Evolutionary conservation across 2,329 filamentous ascomycete species (phyloP).

Genomic region (Colletotrichum echinochloae): DNA sequence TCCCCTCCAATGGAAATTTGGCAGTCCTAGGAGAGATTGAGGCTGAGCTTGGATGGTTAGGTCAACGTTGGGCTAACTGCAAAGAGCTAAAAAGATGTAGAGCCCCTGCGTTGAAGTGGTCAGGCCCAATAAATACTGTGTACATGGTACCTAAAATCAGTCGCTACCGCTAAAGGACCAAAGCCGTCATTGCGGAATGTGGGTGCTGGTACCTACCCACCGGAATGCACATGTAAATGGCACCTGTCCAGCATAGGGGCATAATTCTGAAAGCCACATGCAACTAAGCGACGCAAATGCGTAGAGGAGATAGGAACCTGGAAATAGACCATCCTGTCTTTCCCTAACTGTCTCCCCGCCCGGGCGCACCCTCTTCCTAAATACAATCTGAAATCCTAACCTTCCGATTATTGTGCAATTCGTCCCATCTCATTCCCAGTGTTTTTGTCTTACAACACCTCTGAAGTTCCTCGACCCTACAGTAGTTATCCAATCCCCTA

Average conservation of each 20-base stretch:
- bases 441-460: constrained; percentile 8
- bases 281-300: not conserved
- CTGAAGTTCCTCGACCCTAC: not conserved
- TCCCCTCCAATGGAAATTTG: not conserved
- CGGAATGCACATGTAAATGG: not conserved
- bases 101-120: constrained; percentile 29
- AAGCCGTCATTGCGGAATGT: constrained; percentile 7
- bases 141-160: constrained; percentile 4
- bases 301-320: constrained; percentile 2
- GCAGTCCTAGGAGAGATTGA: not conserved
- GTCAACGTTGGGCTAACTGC: constrained; percentile 17
- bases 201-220: constrained; percentile 4
- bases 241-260: not conserved
- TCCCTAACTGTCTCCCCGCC: not conserved
- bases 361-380: not conserved
- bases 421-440: constrained; percentile 30
- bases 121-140: not conserved
- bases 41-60: not conserved
- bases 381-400: constrained; percentile 3
- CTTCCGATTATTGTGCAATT: constrained; percentile 16
- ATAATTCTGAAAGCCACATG: not conserved
- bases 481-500: constrained; percentile 1
- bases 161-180: constrained; percentile 1
- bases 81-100: constrained; percentile 8
- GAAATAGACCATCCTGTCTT: constrained; percentile 19